Conservation (phyloP, 495 filamentous ascomycete genomes). For the Xanthoparmelia taractica region DNA sequence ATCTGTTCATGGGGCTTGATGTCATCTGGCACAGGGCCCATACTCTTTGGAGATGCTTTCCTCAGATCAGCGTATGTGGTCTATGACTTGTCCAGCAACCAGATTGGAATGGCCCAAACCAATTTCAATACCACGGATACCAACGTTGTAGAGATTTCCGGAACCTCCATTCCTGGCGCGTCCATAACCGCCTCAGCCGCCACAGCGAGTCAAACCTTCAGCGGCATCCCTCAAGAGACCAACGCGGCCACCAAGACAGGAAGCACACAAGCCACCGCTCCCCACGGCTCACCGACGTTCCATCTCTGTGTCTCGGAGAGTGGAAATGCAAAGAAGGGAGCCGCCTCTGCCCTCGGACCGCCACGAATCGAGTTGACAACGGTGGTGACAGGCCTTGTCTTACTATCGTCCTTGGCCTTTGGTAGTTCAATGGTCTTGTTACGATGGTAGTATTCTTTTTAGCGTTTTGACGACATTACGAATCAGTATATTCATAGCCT, state of each 20-base stretch:
- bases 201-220: constrained; percentile 32
- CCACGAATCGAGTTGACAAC: constrained; percentile 13
- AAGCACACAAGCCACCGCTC: constrained; percentile 10
- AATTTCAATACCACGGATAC: constrained; percentile 60
- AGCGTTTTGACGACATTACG: constrained; percentile 3
- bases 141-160: constrained; percentile 61
- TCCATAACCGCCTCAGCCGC: constrained; percentile 54
- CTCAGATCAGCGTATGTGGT: constrained; percentile 85
- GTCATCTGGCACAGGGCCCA: constrained; percentile 50
- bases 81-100: constrained; percentile 74
- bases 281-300: constrained; percentile 16
- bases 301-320: constrained; percentile 13
- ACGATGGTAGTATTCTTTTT: not conserved
- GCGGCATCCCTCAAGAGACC: constrained; percentile 19
- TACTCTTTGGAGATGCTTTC: constrained; percentile 80
- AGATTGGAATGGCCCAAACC: constrained; percentile 72
- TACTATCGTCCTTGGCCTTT: constrained; percentile 12
- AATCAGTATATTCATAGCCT: not conserved
- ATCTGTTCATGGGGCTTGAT: constrained; percentile 63
- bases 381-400: constrained; percentile 11
- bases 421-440: constrained; percentile 12
- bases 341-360: constrained; percentile 6
- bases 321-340: constrained; percentile 7
- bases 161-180: constrained; percentile 58
- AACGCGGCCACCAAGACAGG: constrained; percentile 24